Percentiles rank a stretch among this genome's conserved stretches.
These are phyloP conservation scores for Cryptococcus sp. DNA, from an alignment of 1,284 basidiomycete genomes.

Conservation along the genomic window DNA sequence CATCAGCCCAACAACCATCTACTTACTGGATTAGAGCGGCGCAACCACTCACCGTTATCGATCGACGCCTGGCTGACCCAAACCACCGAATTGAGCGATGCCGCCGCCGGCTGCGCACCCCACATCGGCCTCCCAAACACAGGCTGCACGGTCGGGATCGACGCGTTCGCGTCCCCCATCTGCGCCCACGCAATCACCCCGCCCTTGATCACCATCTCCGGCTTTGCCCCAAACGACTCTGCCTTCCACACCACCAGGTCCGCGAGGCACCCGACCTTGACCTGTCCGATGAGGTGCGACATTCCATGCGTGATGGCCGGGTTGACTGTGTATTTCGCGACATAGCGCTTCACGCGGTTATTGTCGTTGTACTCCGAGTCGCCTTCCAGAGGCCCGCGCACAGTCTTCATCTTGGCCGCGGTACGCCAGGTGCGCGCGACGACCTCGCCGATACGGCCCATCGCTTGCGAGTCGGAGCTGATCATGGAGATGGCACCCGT, in stretches of 20 bases:
- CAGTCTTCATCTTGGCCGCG: constrained; percentile 86
- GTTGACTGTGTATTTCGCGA: constrained; percentile 97
- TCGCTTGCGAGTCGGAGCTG: constrained; percentile 91
- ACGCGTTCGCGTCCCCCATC: constrained; percentile 91
- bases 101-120: constrained; percentile 70
- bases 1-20: background rate
- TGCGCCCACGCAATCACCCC: constrained; percentile 87
- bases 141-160: constrained; percentile 91
- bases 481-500: constrained; percentile 94
- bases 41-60: constrained; percentile 52
- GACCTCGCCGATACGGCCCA: constrained; percentile 97
- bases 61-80: constrained; percentile 82
- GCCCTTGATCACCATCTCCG: constrained; percentile 90
- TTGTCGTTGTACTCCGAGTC: constrained; percentile 75
- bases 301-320: constrained; percentile 95
- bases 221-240: constrained; percentile 84
- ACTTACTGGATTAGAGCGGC: background rate
- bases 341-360: constrained; percentile 92
- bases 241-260: constrained; percentile 95
- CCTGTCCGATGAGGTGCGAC: constrained; percentile 78
- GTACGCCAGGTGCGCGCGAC: constrained; percentile 92
- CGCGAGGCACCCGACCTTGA: constrained; percentile 78
- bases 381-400: constrained; percentile 71
- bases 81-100: constrained; percentile 71
- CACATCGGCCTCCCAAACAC: constrained; percentile 85